These are phyloP conservation scores for Clitoria ternatea DNA, from an alignment of 306 rosid genomes.

Conservation along the genomic window DNA sequence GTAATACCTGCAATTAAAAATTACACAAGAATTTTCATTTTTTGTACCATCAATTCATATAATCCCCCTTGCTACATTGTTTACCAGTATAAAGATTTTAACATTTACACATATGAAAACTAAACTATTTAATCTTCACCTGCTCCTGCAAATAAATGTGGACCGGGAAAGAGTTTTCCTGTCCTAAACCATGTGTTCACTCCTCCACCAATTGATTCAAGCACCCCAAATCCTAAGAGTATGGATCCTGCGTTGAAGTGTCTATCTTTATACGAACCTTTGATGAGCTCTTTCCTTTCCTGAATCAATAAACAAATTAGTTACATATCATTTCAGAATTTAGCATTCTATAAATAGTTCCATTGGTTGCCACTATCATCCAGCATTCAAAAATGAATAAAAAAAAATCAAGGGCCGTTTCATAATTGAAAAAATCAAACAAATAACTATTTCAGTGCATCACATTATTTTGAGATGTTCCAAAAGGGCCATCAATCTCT, in stretches of 20 bases:
- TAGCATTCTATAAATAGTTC: not conserved
- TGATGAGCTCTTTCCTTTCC: conserved; percentile 91
- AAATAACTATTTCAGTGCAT: not conserved
- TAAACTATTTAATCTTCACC: conserved; percentile 53
- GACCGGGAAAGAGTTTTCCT: conserved; percentile 92
- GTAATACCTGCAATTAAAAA: conserved; percentile 56
- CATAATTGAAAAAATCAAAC: not conserved
- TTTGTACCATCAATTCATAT: not conserved
- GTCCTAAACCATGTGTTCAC: conserved; percentile 82
- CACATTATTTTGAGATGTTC: too few relatives aligned
- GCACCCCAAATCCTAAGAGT: conserved; percentile 75
- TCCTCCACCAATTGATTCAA: conserved; percentile 81
- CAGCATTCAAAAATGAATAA: not conserved
- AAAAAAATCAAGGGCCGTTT: not conserved
- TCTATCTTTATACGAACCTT: conserved; percentile 78
- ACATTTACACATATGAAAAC: too few relatives aligned
- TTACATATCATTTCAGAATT: not conserved
- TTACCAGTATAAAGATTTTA: too few relatives aligned
- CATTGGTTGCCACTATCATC: not conserved
- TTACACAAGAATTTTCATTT: not conserved
- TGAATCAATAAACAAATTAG: conserved; percentile 39
- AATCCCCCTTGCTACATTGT: not conserved
- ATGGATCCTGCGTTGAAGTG: conserved; percentile 91
- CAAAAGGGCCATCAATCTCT: too few relatives aligned
- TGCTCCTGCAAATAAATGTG: conserved; percentile 97